Evolutionary conservation across 2,329 filamentous ascomycete species (phyloP).

Genomic region (Aspergillus uvarum): DNA sequence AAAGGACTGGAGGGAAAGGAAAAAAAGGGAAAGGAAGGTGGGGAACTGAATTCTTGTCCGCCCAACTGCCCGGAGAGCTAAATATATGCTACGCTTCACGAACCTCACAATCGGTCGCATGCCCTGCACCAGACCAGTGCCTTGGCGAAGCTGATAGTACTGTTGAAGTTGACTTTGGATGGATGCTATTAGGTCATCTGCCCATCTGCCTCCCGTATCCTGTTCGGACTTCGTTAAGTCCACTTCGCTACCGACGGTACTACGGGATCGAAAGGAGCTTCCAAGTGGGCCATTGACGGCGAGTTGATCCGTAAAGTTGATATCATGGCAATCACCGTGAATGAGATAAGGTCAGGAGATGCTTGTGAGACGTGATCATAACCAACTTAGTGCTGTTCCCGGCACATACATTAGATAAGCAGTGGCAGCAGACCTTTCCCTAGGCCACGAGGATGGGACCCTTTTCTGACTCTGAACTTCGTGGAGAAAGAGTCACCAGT

Average conservation of each 20-base stretch:
- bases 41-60: not conserved
- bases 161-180: not conserved
- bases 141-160: constrained; percentile 2
- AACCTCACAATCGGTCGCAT: constrained; percentile 12
- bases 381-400: not conserved
- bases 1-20: not conserved
- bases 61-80: constrained; percentile 5
- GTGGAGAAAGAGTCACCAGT: not conserved
- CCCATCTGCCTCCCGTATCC: not conserved
- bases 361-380: constrained; percentile 4
- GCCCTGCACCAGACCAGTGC: constrained; percentile 7
- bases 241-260: not conserved
- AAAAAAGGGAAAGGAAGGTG: constrained; percentile 1
- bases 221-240: not conserved
- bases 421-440: not conserved
- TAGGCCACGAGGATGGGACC: not conserved
- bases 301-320: not conserved
- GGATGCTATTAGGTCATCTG: not conserved
- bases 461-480: not conserved
- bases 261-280: not conserved
- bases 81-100: constrained; percentile 14
- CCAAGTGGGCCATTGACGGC: not conserved
- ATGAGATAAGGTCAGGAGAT: not conserved
- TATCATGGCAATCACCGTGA: not conserved
- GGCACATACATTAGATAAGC: too few relatives aligned